These are phyloP conservation scores for Arachnopeziza araneosa DNA, from an alignment of 2,329 filamentous ascomycete species.

Conservation along the genomic window DNA sequence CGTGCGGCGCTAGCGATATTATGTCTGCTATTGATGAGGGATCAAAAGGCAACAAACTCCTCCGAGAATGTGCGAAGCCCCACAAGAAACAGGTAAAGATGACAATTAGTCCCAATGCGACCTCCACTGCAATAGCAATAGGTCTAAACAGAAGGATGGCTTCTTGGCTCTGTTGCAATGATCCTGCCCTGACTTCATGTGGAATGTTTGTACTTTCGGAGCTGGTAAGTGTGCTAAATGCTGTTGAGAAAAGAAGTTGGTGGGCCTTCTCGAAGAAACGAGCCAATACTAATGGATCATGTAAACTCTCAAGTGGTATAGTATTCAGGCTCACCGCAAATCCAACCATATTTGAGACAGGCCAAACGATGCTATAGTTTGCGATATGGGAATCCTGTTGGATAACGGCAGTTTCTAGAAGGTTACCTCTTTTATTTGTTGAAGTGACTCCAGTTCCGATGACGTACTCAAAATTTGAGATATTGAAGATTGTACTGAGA, in stretches of 20 bases:
- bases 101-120: conserved; percentile 18
- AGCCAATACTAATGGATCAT: conserved; percentile 30
- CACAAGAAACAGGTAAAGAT: conserved; percentile 16
- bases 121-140: conserved; percentile 26
- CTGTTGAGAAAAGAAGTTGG: conserved; percentile 35
- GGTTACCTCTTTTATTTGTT: conserved; percentile 5
- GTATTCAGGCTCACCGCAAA: conserved; percentile 32
- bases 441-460: conserved; percentile 25
- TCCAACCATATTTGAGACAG: conserved; percentile 32
- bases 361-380: conserved; percentile 21
- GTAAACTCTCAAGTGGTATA: conserved; percentile 27
- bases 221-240: conserved; percentile 17
- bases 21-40: conserved; percentile 27
- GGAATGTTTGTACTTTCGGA: not conserved
- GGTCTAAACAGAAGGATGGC: conserved; percentile 21
- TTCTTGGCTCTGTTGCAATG: conserved; percentile 1
- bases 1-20: not conserved
- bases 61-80: conserved; percentile 13
- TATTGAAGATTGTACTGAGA: conserved; percentile 31
- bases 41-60: conserved; percentile 22
- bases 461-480: conserved; percentile 34
- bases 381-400: conserved; percentile 17
- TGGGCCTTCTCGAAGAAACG: conserved; percentile 37
- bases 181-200: not conserved
- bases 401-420: conserved; percentile 13